A percentile compares a stretch with the other conserved stretches of the same genome.
phyloP scores from a whole-genome alignment of 225 moss, liverwort and hornwort species.

The Polytrichum formosum region DNA sequence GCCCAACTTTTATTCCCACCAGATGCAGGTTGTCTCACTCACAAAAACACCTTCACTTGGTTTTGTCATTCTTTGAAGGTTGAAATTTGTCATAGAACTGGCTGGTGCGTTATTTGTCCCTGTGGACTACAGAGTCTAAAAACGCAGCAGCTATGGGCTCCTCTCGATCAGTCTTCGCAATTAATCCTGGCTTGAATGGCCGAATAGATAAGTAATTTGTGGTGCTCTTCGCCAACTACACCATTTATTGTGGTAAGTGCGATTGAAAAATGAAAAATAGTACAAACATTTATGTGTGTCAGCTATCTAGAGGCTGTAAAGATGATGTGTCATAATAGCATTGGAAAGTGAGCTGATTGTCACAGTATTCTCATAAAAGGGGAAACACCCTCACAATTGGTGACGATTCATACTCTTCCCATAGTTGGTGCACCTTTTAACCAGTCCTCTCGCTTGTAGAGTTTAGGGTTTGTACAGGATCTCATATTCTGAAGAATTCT shows the following conservation, averaged over 20 bases:
- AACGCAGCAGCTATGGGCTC: no score
- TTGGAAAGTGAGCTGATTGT: not conserved
- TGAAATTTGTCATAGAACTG: not conserved
- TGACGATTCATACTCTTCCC: no score
- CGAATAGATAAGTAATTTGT: no score
- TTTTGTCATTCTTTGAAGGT: not conserved
- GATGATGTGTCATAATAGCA: not conserved
- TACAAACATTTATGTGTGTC: no score
- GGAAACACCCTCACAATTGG: no score
- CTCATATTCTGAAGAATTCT: slow-evolving; percentile 50
- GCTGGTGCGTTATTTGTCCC: no score
- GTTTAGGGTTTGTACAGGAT: slow-evolving; percentile 34
- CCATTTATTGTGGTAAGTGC: no score
- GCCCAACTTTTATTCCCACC: slow-evolving; percentile 76
- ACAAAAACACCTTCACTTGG: not conserved
- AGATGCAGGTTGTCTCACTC: slow-evolving; percentile 52
- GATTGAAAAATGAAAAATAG: no score
- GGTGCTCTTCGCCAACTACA: no score
- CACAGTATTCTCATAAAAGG: slow-evolving; percentile 6
- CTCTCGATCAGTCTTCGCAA: no score
- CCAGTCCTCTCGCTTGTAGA: not conserved
- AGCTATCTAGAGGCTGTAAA: not conserved
- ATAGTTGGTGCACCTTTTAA: not conserved
- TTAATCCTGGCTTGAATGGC: no score
- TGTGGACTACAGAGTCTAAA: no score